Conservation (phyloP, 2,329 filamentous ascomycete genomes). For the Chaetomiaceae sp. region DNA sequence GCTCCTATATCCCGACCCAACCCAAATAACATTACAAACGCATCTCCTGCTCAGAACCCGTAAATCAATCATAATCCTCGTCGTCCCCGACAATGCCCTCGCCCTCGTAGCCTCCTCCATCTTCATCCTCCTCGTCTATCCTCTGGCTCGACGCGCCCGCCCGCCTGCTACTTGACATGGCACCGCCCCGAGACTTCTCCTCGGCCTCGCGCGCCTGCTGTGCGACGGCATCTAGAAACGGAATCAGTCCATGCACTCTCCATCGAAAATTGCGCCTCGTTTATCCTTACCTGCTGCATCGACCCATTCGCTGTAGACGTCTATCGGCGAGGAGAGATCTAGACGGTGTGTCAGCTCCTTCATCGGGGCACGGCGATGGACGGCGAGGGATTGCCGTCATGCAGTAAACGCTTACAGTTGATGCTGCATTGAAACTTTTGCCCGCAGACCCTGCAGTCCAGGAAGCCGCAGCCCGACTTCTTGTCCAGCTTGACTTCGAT, state of each 20-base stretch:
- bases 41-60: background rate
- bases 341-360: background rate
- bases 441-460: conserved; percentile 89
- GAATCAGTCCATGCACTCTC: background rate
- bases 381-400: too few relatives aligned
- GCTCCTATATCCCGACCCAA: conserved; percentile 1
- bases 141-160: conserved; percentile 17
- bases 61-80: conserved; percentile 48
- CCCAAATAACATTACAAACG: background rate
- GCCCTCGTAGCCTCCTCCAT: conserved; percentile 52
- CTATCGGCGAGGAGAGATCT: conserved; percentile 88
- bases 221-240: conserved; percentile 28
- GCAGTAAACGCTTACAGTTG: conserved; percentile 62
- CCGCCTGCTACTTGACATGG: conserved; percentile 8
- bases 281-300: conserved; percentile 63
- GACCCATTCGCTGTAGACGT: conserved; percentile 98
- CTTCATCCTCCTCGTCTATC: conserved; percentile 21
- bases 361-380: background rate
- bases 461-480: conserved; percentile 78
- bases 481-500: conserved; percentile 90
- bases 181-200: background rate
- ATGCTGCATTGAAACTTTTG: conserved; percentile 90
- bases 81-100: conserved; percentile 52
- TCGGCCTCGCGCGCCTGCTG: conserved; percentile 16
- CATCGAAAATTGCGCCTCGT: background rate